Evolutionary conservation across 768 basidiomycete species (phyloP).

Genomic region (Lentinula detonsa): DNA sequence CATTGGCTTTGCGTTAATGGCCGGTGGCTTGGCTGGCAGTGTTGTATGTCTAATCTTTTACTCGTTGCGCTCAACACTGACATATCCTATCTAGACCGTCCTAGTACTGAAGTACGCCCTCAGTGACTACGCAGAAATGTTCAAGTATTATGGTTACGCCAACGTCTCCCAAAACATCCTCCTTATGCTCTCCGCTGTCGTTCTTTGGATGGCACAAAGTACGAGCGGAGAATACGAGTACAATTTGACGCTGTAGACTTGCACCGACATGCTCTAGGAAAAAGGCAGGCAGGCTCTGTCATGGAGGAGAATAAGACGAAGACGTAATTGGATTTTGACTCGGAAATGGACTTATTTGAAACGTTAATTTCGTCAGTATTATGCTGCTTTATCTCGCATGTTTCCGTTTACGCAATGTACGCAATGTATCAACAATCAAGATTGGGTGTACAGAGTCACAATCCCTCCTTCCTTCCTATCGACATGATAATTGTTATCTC

Average conservation of each 20-base stretch:
- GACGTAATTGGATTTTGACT: background rate
- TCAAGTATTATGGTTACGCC: constrained; percentile 88
- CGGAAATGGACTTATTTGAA: background rate
- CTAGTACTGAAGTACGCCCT: constrained; percentile 89
- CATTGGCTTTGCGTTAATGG: constrained; percentile 95
- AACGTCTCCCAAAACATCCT: constrained; percentile 92
- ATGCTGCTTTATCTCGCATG: background rate
- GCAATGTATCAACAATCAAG: background rate
- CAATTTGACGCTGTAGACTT: constrained; percentile 62
- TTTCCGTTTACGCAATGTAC: background rate
- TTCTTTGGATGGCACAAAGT: constrained; percentile 91
- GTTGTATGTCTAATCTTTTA: constrained; percentile 54
- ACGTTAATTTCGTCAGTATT: background rate
- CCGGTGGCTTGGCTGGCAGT: constrained; percentile 95
- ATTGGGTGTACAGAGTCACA: background rate
- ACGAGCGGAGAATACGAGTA: constrained; percentile 89
- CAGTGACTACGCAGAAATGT: constrained; percentile 63
- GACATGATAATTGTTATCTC: background rate
- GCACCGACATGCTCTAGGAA: background rate
- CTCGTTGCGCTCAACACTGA: background rate
- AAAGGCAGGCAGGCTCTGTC: background rate
- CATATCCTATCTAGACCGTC: constrained; percentile 52
- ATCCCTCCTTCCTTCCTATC: background rate
- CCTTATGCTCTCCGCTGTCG: constrained; percentile 77
- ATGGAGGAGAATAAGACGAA: background rate